phyloP scores from a whole-genome alignment of 352 stramenopile species.

The Blastocystis sp. region DNA sequence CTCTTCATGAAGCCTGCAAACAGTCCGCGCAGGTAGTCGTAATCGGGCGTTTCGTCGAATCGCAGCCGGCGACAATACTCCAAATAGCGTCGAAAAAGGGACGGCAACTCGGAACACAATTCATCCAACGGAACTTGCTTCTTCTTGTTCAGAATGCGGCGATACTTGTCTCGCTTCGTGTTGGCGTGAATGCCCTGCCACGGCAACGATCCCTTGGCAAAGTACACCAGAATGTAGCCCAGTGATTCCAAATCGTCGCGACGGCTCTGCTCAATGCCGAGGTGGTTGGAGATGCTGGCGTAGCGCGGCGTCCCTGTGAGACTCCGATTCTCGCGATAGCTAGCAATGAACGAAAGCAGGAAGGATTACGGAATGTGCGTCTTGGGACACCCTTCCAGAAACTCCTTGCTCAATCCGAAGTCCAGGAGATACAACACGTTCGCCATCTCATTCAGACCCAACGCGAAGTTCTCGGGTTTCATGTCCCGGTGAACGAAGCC shows the following conservation, averaged over 20 bases:
- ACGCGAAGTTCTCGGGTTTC: constrained; percentile 92
- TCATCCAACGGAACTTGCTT: constrained; percentile 75
- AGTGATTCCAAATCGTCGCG: constrained; percentile 88
- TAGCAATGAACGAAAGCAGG: neutral
- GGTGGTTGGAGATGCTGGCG: constrained; percentile 88
- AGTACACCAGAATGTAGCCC: constrained; percentile 90
- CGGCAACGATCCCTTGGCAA: constrained; percentile 83
- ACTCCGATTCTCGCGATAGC: constrained; percentile 85
- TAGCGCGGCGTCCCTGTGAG: constrained; percentile 87
- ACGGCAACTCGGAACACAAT: constrained; percentile 73
- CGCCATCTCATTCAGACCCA: constrained; percentile 83
- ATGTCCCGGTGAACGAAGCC: constrained; percentile 90
- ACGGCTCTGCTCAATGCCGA: constrained; percentile 86
- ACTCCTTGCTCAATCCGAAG: constrained; percentile 89
- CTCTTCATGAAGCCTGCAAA: neutral
- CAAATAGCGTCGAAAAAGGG: constrained; percentile 74
- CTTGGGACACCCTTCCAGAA: constrained; percentile 84
- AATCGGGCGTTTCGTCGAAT: constrained; percentile 88
- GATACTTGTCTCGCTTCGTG: constrained; percentile 92
- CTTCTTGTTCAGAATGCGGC: constrained; percentile 89
- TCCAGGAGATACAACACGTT: constrained; percentile 91
- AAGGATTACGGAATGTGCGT: constrained; percentile 83
- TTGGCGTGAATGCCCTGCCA: constrained; percentile 90
- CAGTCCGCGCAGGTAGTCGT: constrained; percentile 40
- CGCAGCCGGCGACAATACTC: constrained; percentile 85